Base-by-base conservation (phyloP, 2,329 filamentous ascomycete species). In the Hymenoscyphus infarciens region DNA sequence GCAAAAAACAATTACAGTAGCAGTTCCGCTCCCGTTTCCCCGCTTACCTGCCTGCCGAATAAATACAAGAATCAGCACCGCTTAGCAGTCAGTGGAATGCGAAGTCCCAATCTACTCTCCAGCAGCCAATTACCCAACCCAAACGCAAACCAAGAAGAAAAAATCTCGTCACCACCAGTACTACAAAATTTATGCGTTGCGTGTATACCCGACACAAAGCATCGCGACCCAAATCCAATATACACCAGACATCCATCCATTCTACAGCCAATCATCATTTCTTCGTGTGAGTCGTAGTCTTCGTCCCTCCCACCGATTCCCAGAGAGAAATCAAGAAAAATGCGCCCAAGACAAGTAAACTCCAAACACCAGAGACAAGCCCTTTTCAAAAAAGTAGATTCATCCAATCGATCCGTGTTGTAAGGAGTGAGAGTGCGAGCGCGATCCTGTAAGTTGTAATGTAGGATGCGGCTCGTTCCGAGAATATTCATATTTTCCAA, bases 401-500 rank as follows among this genome's bases (percentile, higher is more conserved):
- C 56, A 70, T 39, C 61, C 59, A 58, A 62, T 63, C 25, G 65
- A 69, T 55, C 62, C 54, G 15, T 67, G 68, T 57, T 64, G 60
- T 31, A 71, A 54, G 29, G 45, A 52, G 19, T 52, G 45, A 52
- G 45, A 52, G 45, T 22, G 45, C 13, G 45, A 52, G 19, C 27
- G 61, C 33, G 70, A 39, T 25, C 61, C 60, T 60, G 63, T 66
- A 27, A 67, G 49, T 56, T 61, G 66, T 52, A 69, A 66, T 27
- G 68, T 60, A 55, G 63, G 39, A 60, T 71, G 69, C 16, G 65
- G 33, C 42, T 68, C 66, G 54, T 64, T 65, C 52, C 67, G 70
- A 19, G 42, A 59, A 63, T 81, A 82, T 10, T 79, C 77, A 70
- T 82, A 87, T 71, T 87, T 87, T 59, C 84, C 82, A 73, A 85